Conservation (phyloP, 176 grass and related monocot genomes). For the Musa troglodytarum region DNA sequence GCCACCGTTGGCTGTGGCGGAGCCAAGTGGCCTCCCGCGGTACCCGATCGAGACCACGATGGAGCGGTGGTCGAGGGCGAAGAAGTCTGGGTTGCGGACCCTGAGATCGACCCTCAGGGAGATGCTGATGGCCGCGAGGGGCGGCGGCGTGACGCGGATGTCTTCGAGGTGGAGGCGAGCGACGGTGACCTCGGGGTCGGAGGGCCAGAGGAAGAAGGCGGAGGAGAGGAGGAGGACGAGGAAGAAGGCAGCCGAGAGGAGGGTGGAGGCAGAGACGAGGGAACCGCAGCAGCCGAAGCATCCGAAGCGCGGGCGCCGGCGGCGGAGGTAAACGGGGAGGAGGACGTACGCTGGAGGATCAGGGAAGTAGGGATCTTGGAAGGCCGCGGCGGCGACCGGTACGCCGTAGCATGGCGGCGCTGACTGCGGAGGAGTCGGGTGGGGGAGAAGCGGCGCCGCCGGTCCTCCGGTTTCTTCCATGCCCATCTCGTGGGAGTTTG, state of each 20-base stretch:
- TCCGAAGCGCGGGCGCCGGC: neutral
- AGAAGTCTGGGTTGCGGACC: constrained; percentile 17
- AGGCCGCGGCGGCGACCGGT: neutral
- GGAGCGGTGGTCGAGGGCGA: constrained; percentile 3
- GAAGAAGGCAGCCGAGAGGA: constrained; percentile 2
- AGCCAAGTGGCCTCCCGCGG: constrained; percentile 1
- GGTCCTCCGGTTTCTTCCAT: neutral
- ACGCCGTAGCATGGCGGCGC: constrained; percentile 1
- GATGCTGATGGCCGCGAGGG: neutral
- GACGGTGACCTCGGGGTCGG: constrained; percentile 9
- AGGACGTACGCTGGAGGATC: constrained; percentile 3
- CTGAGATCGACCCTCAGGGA: neutral
- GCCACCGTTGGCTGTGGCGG: neutral
- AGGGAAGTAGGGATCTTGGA: constrained; percentile 2
- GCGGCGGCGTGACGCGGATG: neutral
- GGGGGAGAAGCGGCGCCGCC: constrained; percentile 1
- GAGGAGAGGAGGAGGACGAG: neutral
- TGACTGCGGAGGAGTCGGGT: neutral
- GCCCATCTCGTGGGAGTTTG: neutral
- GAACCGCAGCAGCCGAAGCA: neutral
- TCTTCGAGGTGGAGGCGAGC: neutral
- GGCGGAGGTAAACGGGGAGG: constrained; percentile 9
- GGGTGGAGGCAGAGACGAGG: neutral
- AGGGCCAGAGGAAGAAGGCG: constrained; percentile 15
- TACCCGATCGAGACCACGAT: constrained; percentile 13